phyloP scores from a whole-genome alignment of 768 basidiomycete species.

The Phanerochaete sordida region DNA sequence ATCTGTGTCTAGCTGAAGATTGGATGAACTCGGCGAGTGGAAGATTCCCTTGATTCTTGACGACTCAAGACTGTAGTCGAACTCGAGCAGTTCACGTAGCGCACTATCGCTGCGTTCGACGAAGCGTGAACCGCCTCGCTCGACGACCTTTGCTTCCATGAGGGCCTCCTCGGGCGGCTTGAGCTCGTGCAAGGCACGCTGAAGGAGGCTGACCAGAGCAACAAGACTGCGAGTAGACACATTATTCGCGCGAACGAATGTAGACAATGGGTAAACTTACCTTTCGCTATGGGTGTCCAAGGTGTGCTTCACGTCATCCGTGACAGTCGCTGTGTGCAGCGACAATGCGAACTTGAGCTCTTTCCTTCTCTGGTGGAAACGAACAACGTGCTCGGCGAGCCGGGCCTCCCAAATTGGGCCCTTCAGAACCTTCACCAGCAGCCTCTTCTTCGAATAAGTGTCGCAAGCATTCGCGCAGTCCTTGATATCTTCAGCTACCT shows the following conservation, averaged over 20 bases:
- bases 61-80: not conserved
- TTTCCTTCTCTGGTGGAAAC: slow-evolving; percentile 33
- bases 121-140: slow-evolving; percentile 2
- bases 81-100: slow-evolving; percentile 5
- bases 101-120: slow-evolving; percentile 4
- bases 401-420: slow-evolving; percentile 34
- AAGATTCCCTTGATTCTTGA: not conserved
- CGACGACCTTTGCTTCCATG: slow-evolving; percentile 3
- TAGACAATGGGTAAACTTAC: not conserved
- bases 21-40: not conserved
- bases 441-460: slow-evolving; percentile 39
- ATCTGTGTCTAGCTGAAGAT: not conserved
- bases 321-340: slow-evolving; percentile 30
- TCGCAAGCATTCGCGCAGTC: slow-evolving; percentile 44
- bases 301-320: not conserved
- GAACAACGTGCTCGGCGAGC: slow-evolving; percentile 29
- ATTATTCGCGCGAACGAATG: not conserved
- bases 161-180: slow-evolving; percentile 1
- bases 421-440: slow-evolving; percentile 33
- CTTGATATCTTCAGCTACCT: slow-evolving; percentile 38
- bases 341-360: slow-evolving; percentile 35
- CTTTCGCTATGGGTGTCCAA: slow-evolving; percentile 4
- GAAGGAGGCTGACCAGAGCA: not conserved
- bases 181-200: not conserved
- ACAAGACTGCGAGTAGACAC: not conserved